A percentile compares a stretch with the other conserved stretches of the same genome.
Evolutionary conservation across 106 monocot genomes (phyloP).

Genomic region (Dendrobium chrysotoxum): DNA sequence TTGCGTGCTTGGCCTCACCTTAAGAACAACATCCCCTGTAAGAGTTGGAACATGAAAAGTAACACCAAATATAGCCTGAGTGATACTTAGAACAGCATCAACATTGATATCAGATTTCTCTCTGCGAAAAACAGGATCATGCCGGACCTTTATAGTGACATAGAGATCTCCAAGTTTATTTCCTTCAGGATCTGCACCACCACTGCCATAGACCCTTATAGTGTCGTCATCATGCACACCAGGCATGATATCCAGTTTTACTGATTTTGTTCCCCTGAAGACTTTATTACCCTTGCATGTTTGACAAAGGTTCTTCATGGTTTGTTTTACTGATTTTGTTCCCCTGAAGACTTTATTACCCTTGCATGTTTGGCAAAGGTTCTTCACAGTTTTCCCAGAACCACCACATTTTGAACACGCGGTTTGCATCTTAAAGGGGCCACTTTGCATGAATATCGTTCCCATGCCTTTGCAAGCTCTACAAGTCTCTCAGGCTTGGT

Average conservation of each 20-base stretch:
- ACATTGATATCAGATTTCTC: conserved; percentile 88
- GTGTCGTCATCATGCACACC: conserved; percentile 89
- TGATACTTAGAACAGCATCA: conserved; percentile 72
- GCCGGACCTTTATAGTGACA: conserved; percentile 79
- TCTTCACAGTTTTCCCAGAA: conserved; percentile 71
- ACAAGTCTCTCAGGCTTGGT: conserved; percentile 90
- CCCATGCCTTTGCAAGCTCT: conserved; percentile 75
- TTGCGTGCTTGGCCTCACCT: conserved; percentile 94
- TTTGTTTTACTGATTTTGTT: conserved; percentile 66
- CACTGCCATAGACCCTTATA: conserved; percentile 61
- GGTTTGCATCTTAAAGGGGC: conserved; percentile 65
- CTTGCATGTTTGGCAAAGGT: conserved; percentile 75
- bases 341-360: conserved; percentile 69
- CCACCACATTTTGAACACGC: conserved; percentile 73
- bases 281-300: conserved; percentile 77
- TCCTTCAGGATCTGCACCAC: conserved; percentile 88
- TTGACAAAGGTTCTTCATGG: conserved; percentile 74
- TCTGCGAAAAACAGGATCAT: conserved; percentile 88
- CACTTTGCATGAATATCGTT: conserved; percentile 67
- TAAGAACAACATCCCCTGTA: conserved; percentile 90
- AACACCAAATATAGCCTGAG: conserved; percentile 95
- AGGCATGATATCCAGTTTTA: conserved; percentile 81
- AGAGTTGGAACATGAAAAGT: conserved; percentile 93
- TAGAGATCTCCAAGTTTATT: conserved; percentile 81
- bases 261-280: conserved; percentile 64